These are phyloP conservation scores for Pseudogymnoascus sp. DNA, from an alignment of 2,329 filamentous ascomycete genomes.

Conservation along the genomic window DNA sequence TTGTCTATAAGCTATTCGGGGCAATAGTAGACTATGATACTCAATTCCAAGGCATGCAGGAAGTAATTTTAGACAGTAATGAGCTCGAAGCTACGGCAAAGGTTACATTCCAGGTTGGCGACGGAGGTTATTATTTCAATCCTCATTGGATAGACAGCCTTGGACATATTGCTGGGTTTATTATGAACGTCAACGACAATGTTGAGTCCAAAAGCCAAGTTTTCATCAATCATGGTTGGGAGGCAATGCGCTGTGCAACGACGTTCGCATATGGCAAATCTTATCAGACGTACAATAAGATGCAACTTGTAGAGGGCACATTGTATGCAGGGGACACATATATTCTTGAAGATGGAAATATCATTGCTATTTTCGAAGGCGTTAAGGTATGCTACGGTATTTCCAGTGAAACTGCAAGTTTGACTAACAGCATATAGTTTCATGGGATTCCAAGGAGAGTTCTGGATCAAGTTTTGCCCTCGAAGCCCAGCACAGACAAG, in stretches of 20 bases:
- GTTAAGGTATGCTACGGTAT: slow-evolving; percentile 23
- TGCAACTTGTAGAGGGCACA: slow-evolving; percentile 42
- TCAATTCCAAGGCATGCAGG: slow-evolving; percentile 50
- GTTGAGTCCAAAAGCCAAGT: slow-evolving; percentile 47
- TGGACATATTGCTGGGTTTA: slow-evolving; percentile 53
- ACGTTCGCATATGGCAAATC: slow-evolving; percentile 38
- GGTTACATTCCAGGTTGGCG: slow-evolving; percentile 41
- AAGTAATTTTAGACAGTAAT: slow-evolving; percentile 42
- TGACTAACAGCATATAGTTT: neutral
- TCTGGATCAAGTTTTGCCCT: neutral
- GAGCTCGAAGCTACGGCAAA: slow-evolving; percentile 36
- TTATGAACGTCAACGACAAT: slow-evolving; percentile 51
- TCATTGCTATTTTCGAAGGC: slow-evolving; percentile 23
- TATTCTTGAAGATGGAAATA: slow-evolving; percentile 38
- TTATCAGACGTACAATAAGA: slow-evolving; percentile 50
- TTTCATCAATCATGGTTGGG: slow-evolving; percentile 55
- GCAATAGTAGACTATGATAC: slow-evolving; percentile 51
- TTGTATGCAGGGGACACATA: slow-evolving; percentile 48
- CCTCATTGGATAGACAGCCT: slow-evolving; percentile 54
- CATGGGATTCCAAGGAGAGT: neutral
- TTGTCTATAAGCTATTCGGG: neutral
- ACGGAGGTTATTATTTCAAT: slow-evolving; percentile 45
- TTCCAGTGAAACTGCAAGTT: neutral
- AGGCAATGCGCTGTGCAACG: slow-evolving; percentile 43
- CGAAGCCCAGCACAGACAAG: neutral